These are phyloP conservation scores for Albophoma yamanashiensis DNA, from an alignment of 2,329 filamentous ascomycete genomes.

Conservation along the genomic window DNA sequence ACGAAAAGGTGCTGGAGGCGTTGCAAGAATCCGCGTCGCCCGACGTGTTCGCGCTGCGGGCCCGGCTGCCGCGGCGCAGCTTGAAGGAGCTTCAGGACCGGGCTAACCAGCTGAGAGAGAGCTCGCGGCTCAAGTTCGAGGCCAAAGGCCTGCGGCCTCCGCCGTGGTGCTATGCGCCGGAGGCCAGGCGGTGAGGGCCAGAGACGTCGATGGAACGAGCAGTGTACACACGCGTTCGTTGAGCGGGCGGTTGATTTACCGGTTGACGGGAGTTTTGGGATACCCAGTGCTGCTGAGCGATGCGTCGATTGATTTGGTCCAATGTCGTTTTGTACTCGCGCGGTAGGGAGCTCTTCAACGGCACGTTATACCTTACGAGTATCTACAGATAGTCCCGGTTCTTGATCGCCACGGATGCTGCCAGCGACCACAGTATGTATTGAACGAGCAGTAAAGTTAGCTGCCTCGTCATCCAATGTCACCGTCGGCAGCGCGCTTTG, in stretches of 20 bases:
- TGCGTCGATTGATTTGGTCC: not conserved
- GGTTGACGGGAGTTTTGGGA: not conserved
- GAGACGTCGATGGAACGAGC: not conserved
- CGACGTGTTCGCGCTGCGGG: slow-evolving; percentile 4
- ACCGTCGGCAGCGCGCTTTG: not conserved
- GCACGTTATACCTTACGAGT: not conserved
- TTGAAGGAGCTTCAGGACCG: slow-evolving; percentile 9
- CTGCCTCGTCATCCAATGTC: not conserved
- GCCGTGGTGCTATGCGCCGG: slow-evolving; percentile 12
- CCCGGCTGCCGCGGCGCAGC: slow-evolving; percentile 8
- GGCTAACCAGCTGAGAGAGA: slow-evolving; percentile 9
- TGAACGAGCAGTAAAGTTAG: too few species aligned
- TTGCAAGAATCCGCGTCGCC: slow-evolving; percentile 11
- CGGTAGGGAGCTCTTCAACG: not conserved
- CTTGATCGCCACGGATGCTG: too few species aligned
- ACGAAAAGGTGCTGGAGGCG: slow-evolving; percentile 12
- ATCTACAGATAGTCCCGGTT: too few species aligned
- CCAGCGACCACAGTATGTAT: not conserved
- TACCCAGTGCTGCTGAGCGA: not conserved
- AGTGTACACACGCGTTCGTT: not conserved
- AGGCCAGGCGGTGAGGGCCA: not conserved
- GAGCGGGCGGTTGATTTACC: not conserved
- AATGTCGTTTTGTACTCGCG: not conserved
- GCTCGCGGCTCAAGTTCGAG: slow-evolving; percentile 10
- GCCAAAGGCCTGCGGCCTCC: slow-evolving; percentile 9